phyloP scores from a whole-genome alignment of 768 basidiomycete species.

The Agaricus blazei region DNA sequence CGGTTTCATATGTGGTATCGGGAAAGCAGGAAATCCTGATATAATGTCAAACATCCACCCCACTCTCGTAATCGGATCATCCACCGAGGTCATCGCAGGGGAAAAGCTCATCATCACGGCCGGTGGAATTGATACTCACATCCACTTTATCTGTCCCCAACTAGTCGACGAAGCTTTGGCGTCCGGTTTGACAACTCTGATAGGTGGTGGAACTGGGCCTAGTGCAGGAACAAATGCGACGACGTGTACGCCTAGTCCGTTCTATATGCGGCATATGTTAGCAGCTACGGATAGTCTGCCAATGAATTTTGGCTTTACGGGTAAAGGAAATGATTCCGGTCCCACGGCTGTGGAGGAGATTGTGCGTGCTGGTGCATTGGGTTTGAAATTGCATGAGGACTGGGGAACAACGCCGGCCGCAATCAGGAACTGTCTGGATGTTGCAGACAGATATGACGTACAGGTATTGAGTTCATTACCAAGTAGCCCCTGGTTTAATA shows the following conservation, averaged over 20 bases:
- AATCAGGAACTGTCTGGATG: conserved; percentile 70
- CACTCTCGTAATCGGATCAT: conserved; percentile 76
- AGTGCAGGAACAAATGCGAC: conserved; percentile 88
- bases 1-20: conserved; percentile 80
- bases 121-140: conserved; percentile 87
- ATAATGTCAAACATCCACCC: conserved; percentile 78
- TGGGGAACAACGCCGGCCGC: conserved; percentile 90
- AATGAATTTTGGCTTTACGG: conserved; percentile 93
- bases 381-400: conserved; percentile 95
- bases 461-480: conserved; percentile 46
- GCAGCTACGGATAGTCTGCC: conserved; percentile 85
- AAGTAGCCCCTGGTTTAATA: background rate
- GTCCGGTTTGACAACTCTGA: conserved; percentile 85
- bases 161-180: conserved; percentile 83
- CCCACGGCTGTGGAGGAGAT: conserved; percentile 71
- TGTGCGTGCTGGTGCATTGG: conserved; percentile 77
- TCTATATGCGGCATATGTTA: conserved; percentile 89
- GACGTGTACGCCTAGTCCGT: conserved; percentile 88
- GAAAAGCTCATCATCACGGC: conserved; percentile 94
- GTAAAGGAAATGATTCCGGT: conserved; percentile 93
- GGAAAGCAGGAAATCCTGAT: conserved; percentile 98
- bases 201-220: conserved; percentile 96
- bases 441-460: conserved; percentile 90
- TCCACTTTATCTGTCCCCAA: conserved; percentile 95
- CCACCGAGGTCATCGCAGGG: conserved; percentile 94